phyloP scores from a whole-genome alignment of 2,329 filamentous ascomycete species.

The Fusarium humuli region DNA sequence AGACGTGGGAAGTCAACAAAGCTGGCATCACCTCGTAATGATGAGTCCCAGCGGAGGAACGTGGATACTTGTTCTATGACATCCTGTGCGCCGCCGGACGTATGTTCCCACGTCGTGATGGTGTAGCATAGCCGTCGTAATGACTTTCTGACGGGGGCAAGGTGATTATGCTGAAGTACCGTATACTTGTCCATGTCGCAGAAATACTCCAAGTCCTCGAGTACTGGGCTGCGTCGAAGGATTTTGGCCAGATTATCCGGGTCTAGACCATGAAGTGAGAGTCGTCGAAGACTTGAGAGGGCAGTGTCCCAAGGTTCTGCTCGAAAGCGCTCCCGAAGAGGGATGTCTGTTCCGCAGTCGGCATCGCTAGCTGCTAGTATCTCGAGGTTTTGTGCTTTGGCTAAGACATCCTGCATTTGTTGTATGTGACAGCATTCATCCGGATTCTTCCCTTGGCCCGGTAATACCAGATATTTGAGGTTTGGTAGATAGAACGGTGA shows the following conservation, averaged over 20 bases:
- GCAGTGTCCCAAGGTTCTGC: slow-evolving; percentile 44
- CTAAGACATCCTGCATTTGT: slow-evolving; percentile 46
- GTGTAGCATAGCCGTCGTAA: slow-evolving; percentile 45
- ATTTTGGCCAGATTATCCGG: slow-evolving; percentile 45
- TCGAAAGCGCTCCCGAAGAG: slow-evolving; percentile 43
- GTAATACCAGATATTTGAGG: slow-evolving; percentile 45
- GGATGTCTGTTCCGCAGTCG: slow-evolving; percentile 44
- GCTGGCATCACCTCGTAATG: slow-evolving; percentile 41
- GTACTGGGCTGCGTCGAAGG: slow-evolving; percentile 39
- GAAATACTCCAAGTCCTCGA: slow-evolving; percentile 46
- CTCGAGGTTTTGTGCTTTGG: slow-evolving; percentile 45
- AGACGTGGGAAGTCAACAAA: slow-evolving; percentile 45
- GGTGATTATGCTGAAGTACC: slow-evolving; percentile 41
- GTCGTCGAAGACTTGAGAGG: slow-evolving; percentile 40
- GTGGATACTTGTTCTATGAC: slow-evolving; percentile 42
- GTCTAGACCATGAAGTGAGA: slow-evolving; percentile 45
- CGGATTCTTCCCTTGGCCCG: slow-evolving; percentile 40
- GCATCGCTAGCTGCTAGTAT: slow-evolving; percentile 43
- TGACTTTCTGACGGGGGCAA: slow-evolving; percentile 32
- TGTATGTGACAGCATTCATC: slow-evolving; percentile 48
- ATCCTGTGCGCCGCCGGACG: slow-evolving; percentile 38
- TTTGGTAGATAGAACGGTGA: slow-evolving; percentile 45
- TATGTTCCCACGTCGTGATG: slow-evolving; percentile 44
- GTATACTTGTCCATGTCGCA: slow-evolving; percentile 48
- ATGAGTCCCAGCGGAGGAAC: slow-evolving; percentile 44